Evolutionary conservation across 2,329 filamentous ascomycete species (phyloP), one percentile per base, ranked within the genome.

Genomic region (Magnaporthiopsis incrustans): DNA sequence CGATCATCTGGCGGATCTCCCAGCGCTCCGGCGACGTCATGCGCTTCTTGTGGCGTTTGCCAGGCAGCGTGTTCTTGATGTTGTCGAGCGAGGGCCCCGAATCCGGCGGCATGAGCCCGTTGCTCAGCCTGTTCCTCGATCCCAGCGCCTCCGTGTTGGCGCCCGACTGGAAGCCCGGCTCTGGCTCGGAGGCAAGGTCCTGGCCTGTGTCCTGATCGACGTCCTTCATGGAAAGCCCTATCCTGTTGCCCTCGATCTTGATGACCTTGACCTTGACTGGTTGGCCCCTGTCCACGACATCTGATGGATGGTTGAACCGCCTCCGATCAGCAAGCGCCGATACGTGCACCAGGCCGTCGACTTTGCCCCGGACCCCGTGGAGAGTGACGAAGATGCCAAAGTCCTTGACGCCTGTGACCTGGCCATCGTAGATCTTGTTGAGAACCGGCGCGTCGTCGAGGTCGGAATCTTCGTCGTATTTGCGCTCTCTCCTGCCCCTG

Each of bases 1-100:
- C 92, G 71, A 99, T 98, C 63, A 99, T 82, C 73, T 99, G 95
- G 67, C 94, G 87, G 67, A 99, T 97, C 74, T 99, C 95, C 94
- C 95, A 99, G 72, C 95, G 82, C 73, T 99, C 95, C 1, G 95
- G 95, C 18, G 94, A 97, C 0, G 94, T 98, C 88, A 98, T 89
- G 63, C 95, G 85, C 79, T 99, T 99, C 74, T 91, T 92, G 64
- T 89, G 89, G 59, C 82, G 84, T 68, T 82, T 79, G 0, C 80
- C 82, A 10, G 80, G 76, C 91, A 85, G 18, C 89, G 82, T 63
- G 61, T 63, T 63, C 30, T 57, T 63, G 53, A 63, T 57, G 30
- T 44, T 53, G 3, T 53, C 53, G 35, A 62, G 60, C 18, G 50
- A 44, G 6, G 60, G 44, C 26, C 38, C 60, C 15, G 50, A 15